Conservation (phyloP, 2,329 filamentous ascomycete genomes). For the Hypoxylon sp. region DNA sequence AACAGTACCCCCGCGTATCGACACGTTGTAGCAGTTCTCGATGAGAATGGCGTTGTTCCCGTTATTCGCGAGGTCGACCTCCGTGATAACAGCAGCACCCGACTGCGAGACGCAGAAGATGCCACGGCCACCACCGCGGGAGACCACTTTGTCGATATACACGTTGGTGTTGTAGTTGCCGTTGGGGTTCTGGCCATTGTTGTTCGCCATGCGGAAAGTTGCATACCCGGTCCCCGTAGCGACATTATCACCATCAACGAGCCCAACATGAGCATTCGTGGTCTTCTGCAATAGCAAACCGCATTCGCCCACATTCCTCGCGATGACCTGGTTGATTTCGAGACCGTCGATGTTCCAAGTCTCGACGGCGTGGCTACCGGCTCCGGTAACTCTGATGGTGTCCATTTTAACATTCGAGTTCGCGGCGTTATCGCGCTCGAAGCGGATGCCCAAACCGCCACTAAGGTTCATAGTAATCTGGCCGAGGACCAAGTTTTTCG, state of each 20-base stretch:
- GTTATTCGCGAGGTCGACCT: constrained; percentile 66
- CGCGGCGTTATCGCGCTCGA: constrained; percentile 67
- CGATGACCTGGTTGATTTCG: constrained; percentile 66
- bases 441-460: constrained; percentile 69
- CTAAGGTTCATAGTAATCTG: constrained; percentile 69
- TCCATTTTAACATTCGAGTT: constrained; percentile 70
- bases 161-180: constrained; percentile 68
- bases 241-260: constrained; percentile 70
- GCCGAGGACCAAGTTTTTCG: constrained; percentile 63
- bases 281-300: constrained; percentile 70
- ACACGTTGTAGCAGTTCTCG: constrained; percentile 72
- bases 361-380: constrained; percentile 70
- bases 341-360: constrained; percentile 72
- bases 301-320: constrained; percentile 68
- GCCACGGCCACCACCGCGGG: constrained; percentile 69
- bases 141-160: constrained; percentile 66
- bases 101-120: constrained; percentile 71
- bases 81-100: constrained; percentile 65
- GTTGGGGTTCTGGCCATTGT: constrained; percentile 65
- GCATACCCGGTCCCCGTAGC: constrained; percentile 67
- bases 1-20: constrained; percentile 66
- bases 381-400: constrained; percentile 65
- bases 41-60: constrained; percentile 71
- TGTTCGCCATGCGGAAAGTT: constrained; percentile 70
- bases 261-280: constrained; percentile 65